Conservation (phyloP, 352 stramenopile genomes). For the Pythium oligandrum region DNA sequence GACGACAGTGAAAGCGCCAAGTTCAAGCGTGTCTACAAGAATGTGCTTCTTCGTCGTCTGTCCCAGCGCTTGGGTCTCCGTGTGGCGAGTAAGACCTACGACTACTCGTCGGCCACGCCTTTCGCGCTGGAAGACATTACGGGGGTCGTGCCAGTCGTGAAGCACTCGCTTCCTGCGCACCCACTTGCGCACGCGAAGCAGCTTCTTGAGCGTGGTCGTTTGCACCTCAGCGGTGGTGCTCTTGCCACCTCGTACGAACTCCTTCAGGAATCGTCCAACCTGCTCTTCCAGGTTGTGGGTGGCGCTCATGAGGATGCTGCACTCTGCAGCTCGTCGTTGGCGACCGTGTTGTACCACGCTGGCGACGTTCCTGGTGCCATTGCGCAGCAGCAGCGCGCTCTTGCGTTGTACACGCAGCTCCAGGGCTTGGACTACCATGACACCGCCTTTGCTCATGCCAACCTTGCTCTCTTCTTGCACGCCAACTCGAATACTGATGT, state of each 20-base stretch:
- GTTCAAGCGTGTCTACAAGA: conserved; percentile 63
- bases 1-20: conserved; percentile 10
- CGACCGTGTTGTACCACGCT: conserved; percentile 91
- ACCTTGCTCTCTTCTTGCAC: conserved; percentile 90
- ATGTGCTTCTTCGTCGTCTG: conserved; percentile 87
- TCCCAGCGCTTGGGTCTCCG: conserved; percentile 92
- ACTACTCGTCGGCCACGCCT: conserved; percentile 65
- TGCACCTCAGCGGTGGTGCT: conserved; percentile 70
- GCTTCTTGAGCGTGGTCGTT: conserved; percentile 84
- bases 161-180: conserved; percentile 83
- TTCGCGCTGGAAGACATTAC: conserved; percentile 90
- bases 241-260: conserved; percentile 81
- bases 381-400: conserved; percentile 82
- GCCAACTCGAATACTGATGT: conserved; percentile 79
- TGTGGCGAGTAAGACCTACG: conserved; percentile 87
- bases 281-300: conserved; percentile 94
- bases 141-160: conserved; percentile 92
- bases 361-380: conserved; percentile 87
- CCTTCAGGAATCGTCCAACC: conserved; percentile 85
- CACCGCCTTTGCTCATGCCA: conserved; percentile 87
- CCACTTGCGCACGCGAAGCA: conserved; percentile 76
- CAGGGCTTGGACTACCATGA: conserved; percentile 92
- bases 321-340: conserved; percentile 89
- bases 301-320: conserved; percentile 91
- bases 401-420: conserved; percentile 91